Base-by-base conservation (phyloP, 768 basidiomycete genomes). In the Tricholoma saponaceum region DNA sequence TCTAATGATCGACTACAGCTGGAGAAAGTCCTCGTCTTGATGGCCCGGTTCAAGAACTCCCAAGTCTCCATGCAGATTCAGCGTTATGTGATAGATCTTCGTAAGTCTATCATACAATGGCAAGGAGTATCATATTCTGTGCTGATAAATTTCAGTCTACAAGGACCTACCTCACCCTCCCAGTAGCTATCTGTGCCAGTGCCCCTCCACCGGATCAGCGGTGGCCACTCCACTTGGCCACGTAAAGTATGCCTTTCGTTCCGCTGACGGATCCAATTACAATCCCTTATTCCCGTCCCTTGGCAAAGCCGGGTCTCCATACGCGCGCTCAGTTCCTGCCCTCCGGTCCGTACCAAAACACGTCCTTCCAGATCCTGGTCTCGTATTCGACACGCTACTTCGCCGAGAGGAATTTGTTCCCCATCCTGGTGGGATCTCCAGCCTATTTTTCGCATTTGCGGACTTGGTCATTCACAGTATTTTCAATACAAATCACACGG, bases 111-210 rank as follows among this genome's bases (percentile, higher is more conserved):
- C 54, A 25, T 7, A 1, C 12, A 25, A 46, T 56, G 58, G 51
- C 58, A 41, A 33, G 51, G 37, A 20, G 47, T 4, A 49, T 46
- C 56, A 51, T 54, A 52, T 63, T 54, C 33, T 56, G 55, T 50
- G 28, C 39, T 58, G 41, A 37, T 57, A 43, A 58, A 57, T 59
- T 50, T 37, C 68, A 88, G 87, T 91, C 41, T 91, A 86, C 76
- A 84, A 87, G 59, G 91, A 91, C 69, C 80, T 93, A 33, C 89
- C 89, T 3, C 90, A 90, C 60, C 90, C 90, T 4, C 85, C 88
- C 9, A 71, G 69, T 51, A 75, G 74, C 10, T 89, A 83, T 66
- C 70, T 88, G 37, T 54, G 56, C n/a, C n/a, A n/a, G n/a, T n/a
- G 2, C 50, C 4, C 55, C n/a, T n/a, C n/a, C n/a, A n/a, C n/a